phyloP scores from a whole-genome alignment of 2,329 filamentous ascomycete genomes.

The Aspergillus spinulosporus region DNA sequence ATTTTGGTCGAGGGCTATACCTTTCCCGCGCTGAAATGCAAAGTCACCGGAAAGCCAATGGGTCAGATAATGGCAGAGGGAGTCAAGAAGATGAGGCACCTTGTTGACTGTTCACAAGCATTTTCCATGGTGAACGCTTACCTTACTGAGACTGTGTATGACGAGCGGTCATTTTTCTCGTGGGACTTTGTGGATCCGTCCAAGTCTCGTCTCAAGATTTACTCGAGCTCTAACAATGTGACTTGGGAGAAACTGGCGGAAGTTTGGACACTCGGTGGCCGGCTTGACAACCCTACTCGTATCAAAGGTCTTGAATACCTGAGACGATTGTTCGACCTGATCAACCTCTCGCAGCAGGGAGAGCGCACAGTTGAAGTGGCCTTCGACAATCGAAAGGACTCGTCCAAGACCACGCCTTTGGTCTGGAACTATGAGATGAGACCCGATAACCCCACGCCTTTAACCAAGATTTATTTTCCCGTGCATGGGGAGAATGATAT shows the following conservation, averaged over 20 bases:
- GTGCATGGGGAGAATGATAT: slow-evolving; percentile 19
- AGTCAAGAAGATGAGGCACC: background rate
- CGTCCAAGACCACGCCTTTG: slow-evolving; percentile 7
- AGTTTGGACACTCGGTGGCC: slow-evolving; percentile 14
- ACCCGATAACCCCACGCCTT: slow-evolving; percentile 3
- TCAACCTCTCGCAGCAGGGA: background rate
- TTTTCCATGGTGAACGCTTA: slow-evolving; percentile 12
- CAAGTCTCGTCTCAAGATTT: slow-evolving; percentile 17
- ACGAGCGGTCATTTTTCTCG: slow-evolving; percentile 16
- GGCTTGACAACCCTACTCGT: background rate
- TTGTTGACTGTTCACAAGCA: background rate
- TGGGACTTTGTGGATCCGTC: slow-evolving; percentile 16
- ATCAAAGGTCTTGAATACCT: background rate
- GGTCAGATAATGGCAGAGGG: background rate
- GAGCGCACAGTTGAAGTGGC: background rate
- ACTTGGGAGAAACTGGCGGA: slow-evolving; percentile 11
- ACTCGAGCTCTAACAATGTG: slow-evolving; percentile 2
- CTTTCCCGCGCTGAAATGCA: slow-evolving; percentile 19
- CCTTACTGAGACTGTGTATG: slow-evolving; percentile 11
- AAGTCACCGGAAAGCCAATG: background rate
- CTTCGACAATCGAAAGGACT: background rate
- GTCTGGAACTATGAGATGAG: slow-evolving; percentile 23
- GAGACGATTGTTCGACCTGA: too few relatives aligned
- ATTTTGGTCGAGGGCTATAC: slow-evolving; percentile 23
- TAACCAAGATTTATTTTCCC: slow-evolving; percentile 22